Evolutionary conservation across 2,329 filamentous ascomycete species (phyloP), one percentile per base, ranked within the genome.

Genomic region (Alternaria rosae): DNA sequence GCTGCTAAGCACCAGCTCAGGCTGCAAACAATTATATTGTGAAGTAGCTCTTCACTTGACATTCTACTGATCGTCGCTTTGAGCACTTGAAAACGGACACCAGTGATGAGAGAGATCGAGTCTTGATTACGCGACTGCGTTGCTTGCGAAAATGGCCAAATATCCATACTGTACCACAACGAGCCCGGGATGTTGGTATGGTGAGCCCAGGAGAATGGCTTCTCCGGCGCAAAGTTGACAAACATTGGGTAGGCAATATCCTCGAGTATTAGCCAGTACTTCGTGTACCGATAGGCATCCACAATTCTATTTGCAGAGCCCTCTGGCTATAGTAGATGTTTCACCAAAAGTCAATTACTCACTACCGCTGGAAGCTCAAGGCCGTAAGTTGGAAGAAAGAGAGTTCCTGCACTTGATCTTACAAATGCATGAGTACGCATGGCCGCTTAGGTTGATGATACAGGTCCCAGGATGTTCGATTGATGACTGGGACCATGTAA

Each of bases 1-100:
- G 41, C 28, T 12, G 59, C 44, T 54, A 54, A 53, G 57, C 54
- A 51, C 23, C 47, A 47, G 23, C 23, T 11, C 11, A 59, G 20
- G 8, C 32, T 30, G n/a, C 13, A 11, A 23, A 28, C 0, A 10
- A 13, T 4, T 23, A 12, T 23, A 44, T 44, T 7, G 12, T 4
- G 42, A 44, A 23, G 42, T 20, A 44, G 42, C 20, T 44, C 20
- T 23, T 23, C 8, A 15, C 2, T 15, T 15, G 23, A 4, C 8
- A 5, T 4, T 25, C 13, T 23, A 20, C 42, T 20, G 11, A 44
- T 23, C 15, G n/a, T 32, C n/a, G n/a, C 44, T 32, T n/a, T 35
- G 45, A 15, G 21, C 5, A n/a, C 17, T 21, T 20, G 17, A 6
- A 23, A 23, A 50, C 4, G 7, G n/a, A 23, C 12, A 10, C 5